phyloP scores from a whole-genome alignment of 352 stramenopile genomes.

The Globisporangium polare region DNA sequence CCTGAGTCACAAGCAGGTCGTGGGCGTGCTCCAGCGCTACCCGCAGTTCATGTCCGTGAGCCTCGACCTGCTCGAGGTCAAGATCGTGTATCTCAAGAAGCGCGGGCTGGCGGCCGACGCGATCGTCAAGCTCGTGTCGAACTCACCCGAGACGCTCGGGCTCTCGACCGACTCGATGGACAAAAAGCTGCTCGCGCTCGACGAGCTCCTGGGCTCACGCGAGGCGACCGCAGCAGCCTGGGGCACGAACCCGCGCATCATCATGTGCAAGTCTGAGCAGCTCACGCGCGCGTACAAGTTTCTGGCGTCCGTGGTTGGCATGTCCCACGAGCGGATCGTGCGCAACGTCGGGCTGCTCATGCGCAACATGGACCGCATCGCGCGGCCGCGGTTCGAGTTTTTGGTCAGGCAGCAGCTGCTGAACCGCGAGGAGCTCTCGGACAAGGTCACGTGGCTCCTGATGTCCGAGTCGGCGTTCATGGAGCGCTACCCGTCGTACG shows the following conservation, averaged over 20 bases:
- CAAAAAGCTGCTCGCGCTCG: conserved; percentile 33
- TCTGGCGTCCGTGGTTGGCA: conserved; percentile 28
- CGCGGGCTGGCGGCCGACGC: conserved; percentile 27
- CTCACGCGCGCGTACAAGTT: conserved; percentile 40
- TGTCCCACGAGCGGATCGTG: conserved; percentile 26
- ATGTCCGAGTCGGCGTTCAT: conserved; percentile 27
- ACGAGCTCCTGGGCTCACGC: conserved; percentile 34
- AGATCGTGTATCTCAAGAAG: conserved; percentile 26
- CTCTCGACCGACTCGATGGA: conserved; percentile 35
- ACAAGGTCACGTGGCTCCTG: conserved; percentile 31
- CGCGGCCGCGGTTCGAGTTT: conserved; percentile 46
- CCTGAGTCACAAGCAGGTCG: conserved; percentile 30
- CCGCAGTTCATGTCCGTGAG: conserved; percentile 40
- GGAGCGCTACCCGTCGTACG: conserved; percentile 27
- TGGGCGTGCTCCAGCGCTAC: conserved; percentile 31
- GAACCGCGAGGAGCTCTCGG: conserved; percentile 8
- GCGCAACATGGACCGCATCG: conserved; percentile 34
- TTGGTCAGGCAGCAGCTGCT: conserved; percentile 13
- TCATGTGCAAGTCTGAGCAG: conserved; percentile 47
- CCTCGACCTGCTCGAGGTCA: conserved; percentile 29
- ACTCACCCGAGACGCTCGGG: conserved; percentile 36
- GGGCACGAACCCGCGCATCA: conserved; percentile 26
- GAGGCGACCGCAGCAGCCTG: conserved; percentile 21
- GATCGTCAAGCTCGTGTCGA: conserved; percentile 29
- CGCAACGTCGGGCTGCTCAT: conserved; percentile 31